A percentile compares a stretch with the other conserved stretches of the same genome.
Conservation (phyloP, 2,329 filamentous ascomycete species). For the Golovinomyces cichoracearum region DNA sequence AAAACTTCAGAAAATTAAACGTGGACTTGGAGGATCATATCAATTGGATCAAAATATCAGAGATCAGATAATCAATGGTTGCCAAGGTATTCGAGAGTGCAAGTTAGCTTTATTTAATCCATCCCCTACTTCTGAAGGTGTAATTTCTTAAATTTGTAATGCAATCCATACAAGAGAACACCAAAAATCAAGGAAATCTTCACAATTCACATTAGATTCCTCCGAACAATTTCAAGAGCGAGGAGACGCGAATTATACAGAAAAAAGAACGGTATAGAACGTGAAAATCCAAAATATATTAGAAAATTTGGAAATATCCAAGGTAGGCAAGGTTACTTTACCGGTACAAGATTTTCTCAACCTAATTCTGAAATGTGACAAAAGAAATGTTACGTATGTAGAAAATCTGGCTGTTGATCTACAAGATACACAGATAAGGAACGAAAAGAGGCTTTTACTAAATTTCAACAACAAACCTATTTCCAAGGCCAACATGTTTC, state of each 20-base stretch:
- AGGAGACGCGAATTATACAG: background rate
- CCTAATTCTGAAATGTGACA: no score
- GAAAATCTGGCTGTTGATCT: constrained; percentile 1
- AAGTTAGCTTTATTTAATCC: background rate
- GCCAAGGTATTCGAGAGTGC: background rate
- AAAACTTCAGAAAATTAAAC: background rate
- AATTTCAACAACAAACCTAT: background rate
- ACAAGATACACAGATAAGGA: background rate
- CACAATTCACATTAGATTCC: background rate
- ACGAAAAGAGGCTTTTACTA: background rate
- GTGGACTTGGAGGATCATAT: background rate
- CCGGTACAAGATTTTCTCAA: background rate
- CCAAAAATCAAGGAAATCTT: background rate
- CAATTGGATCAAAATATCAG: background rate
- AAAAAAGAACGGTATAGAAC: background rate
- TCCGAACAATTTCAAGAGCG: background rate
- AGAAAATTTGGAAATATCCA: background rate
- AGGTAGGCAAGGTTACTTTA: background rate
- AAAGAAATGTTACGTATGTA: constrained; percentile 2
- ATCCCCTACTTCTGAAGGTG: background rate
- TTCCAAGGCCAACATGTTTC: background rate
- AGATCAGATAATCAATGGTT: background rate
- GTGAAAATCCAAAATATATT: background rate
- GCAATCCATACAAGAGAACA: constrained; percentile 1
- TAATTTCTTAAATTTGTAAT: background rate